Evolutionary conservation across 768 basidiomycete species (phyloP), one percentile per base, ranked within the genome.

Genomic region (Lentinula guzmanii): DNA sequence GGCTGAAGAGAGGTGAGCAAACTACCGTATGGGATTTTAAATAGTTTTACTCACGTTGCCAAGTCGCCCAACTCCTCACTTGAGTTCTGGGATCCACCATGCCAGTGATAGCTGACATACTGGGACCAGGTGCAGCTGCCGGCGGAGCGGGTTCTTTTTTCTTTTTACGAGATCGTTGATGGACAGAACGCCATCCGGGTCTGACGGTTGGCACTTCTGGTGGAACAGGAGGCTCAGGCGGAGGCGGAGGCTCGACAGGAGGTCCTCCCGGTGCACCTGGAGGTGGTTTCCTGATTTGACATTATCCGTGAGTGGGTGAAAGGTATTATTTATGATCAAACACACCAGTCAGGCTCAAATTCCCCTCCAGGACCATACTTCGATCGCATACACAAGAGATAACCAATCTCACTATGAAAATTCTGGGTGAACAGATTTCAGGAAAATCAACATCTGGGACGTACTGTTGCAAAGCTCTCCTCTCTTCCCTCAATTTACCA

Each of bases 361-460:
- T 91, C 87, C 55, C 92, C 92, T 60, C 90, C 91, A n/a, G 90
- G 86, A 5, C 86, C 87, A 65, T 91, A 90, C 69, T 89, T 89
- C 43, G 89, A 79, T 70, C 84, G 86, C 79, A 88, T 78, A 65
- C 79, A 77, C 62, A 93, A 71, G 28, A 94, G 76, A 61, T 79
- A 83, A 31, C 89, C 91, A 60, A 94, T 79, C 77, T 93, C 90
- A 66, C 91, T 92, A 64, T 10, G 64, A 41, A 48, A 28, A 6
- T 18, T 48, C 10, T 18, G 0, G 35, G 58, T 15, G 63, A n/a
- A 28, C 42, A 42, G 16, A 39, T 33, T 52, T 45, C 48, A 51
- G 33, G 0, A 15, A 37, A 18, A 9, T 15, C 9, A 60, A 33
- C 51, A 15, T 15, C 35, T 15, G 34, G 51, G 21, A 82, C 90